A percentile compares a stretch with the other conserved stretches of the same genome.
Evolutionary conservation across 345 rosid species (phyloP).

Genomic region (Eutrema yunnanense): DNA sequence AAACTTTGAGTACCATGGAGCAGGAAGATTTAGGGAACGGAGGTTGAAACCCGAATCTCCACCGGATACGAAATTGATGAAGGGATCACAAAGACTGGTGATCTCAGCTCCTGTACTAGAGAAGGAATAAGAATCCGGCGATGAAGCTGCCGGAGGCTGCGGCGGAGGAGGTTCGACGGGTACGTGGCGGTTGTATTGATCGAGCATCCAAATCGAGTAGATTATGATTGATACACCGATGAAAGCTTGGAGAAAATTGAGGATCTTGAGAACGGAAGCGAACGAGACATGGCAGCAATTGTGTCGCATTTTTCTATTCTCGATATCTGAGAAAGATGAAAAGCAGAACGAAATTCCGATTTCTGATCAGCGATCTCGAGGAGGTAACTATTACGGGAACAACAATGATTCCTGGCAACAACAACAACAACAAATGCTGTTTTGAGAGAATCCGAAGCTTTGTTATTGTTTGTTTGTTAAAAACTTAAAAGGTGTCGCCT

Average conservation of each 20-base stretch:
- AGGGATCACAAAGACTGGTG: background rate
- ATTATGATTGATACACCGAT: constrained; percentile 54
- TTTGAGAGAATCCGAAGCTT: constrained; percentile 9
- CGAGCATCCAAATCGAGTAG: constrained; percentile 88
- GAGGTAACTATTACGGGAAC: background rate
- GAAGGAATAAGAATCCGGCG: constrained; percentile 9
- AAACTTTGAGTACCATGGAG: constrained; percentile 62
- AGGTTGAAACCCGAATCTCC: constrained; percentile 39
- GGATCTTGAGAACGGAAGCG: constrained; percentile 60
- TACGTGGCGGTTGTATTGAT: constrained; percentile 57
- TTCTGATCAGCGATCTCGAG: constrained; percentile 5
- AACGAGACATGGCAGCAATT: constrained; percentile 73
- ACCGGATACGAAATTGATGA: constrained; percentile 29
- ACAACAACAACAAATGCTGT: background rate
- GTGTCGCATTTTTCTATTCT: constrained; percentile 36
- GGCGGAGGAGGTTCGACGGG: constrained; percentile 33
- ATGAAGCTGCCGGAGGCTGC: constrained; percentile 19
- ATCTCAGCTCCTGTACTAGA: constrained; percentile 13
- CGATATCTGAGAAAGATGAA: background rate
- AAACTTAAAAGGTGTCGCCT: background rate
- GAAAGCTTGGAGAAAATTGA: constrained; percentile 69
- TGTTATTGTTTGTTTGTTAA: background rate
- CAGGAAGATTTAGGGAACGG: constrained; percentile 61
- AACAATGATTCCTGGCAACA: background rate
- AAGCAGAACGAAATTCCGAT: background rate